Evolutionary conservation across 2,329 filamentous ascomycete species (phyloP).

Genomic region (Penicillium oxalicum): DNA sequence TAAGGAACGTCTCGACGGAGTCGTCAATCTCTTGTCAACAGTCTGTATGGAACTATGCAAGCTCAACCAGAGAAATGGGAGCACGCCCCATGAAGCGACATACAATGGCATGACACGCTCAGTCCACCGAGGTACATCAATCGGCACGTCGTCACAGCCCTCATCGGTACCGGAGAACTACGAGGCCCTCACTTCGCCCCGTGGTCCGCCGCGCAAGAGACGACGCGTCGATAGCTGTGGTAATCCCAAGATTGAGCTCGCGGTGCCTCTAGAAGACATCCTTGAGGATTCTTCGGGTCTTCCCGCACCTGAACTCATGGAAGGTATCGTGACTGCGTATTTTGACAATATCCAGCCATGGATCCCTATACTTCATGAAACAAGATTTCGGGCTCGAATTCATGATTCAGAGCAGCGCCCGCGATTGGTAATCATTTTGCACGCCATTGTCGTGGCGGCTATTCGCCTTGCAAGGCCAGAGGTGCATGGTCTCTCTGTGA

Average conservation of each 20-base stretch:
- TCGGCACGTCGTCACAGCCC: not conserved
- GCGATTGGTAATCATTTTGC: constrained; percentile 28
- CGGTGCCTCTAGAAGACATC: not conserved
- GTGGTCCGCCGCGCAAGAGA: not conserved
- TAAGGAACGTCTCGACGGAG: constrained; percentile 1
- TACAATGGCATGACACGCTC: not conserved
- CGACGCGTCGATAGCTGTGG: not conserved
- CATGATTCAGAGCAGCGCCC: constrained; percentile 13
- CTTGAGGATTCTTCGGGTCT: not conserved
- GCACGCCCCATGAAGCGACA: not conserved
- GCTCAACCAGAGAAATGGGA: constrained; percentile 4
- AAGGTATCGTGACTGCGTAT: constrained; percentile 12
- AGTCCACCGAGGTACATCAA: not conserved
- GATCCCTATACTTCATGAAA: constrained; percentile 14
- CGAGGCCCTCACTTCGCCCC: not conserved
- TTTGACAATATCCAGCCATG: constrained; percentile 12
- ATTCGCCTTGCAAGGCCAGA: not conserved
- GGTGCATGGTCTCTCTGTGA: not conserved
- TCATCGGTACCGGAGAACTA: not conserved
- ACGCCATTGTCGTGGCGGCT: constrained; percentile 32
- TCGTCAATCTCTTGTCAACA: constrained; percentile 5
- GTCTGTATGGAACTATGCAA: constrained; percentile 8
- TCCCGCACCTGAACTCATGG: constrained; percentile 3
- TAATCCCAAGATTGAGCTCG: not conserved
- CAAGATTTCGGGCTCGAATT: constrained; percentile 15